Percentiles rank a stretch among this genome's conserved stretches.
Conservation (phyloP, 768 basidiomycete genomes). For the Boletus vinaceobasis region DNA sequence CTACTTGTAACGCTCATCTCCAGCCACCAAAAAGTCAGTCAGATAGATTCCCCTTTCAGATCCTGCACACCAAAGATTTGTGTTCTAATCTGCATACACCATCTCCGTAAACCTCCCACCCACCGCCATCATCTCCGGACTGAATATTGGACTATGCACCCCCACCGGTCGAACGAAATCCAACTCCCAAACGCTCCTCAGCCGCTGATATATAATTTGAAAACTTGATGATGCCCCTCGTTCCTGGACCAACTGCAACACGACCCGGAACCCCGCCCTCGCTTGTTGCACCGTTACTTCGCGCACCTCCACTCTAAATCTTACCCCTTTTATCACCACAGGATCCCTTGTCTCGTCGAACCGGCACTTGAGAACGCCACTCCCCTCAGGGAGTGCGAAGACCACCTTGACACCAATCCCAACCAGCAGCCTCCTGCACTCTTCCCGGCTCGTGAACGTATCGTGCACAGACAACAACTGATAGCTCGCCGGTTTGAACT, state of each 20-base stretch:
- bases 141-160: slow-evolving; percentile 20
- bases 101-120: slow-evolving; percentile 30
- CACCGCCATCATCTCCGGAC: slow-evolving; percentile 29
- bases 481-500: slow-evolving; percentile 67
- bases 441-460: slow-evolving; percentile 61
- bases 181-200: slow-evolving; percentile 70
- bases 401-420: slow-evolving; percentile 67
- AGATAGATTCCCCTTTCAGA: slow-evolving; percentile 6
- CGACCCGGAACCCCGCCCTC: slow-evolving; percentile 50
- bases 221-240: slow-evolving; percentile 84
- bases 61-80: slow-evolving; percentile 13
- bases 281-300: slow-evolving; percentile 38
- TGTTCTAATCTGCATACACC: slow-evolving; percentile 29
- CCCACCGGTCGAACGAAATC: slow-evolving; percentile 35
- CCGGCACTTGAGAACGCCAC: slow-evolving; percentile 72
- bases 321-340: slow-evolving; percentile 60
- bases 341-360: slow-evolving; percentile 64
- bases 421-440: slow-evolving; percentile 71
- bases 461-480: slow-evolving; percentile 57
- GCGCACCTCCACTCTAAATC: slow-evolving; percentile 81
- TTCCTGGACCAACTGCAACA: slow-evolving; percentile 72
- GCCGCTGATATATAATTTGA: slow-evolving; percentile 63
- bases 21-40: neutral
- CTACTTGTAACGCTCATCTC: neutral
- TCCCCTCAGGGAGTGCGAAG: slow-evolving; percentile 59